phyloP scores from a whole-genome alignment of 176 grass and related monocot genomes.

The Bonia amplexicaulis region DNA sequence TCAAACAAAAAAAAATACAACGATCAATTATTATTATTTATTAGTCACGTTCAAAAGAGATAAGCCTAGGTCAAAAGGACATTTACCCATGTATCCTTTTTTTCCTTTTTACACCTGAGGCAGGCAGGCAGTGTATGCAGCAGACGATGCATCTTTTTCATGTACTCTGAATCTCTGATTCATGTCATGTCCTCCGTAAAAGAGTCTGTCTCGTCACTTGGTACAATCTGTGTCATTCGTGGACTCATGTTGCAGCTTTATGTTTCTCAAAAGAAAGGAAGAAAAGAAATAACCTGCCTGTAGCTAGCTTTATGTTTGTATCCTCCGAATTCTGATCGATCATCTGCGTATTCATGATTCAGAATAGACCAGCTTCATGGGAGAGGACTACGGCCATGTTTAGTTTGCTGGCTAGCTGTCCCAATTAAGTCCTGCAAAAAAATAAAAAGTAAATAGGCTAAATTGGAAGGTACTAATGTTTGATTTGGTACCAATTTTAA shows the following conservation, averaged over 20 bases:
- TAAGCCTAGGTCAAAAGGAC: too few relatives aligned
- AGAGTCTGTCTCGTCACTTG: not conserved
- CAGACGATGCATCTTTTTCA: not conserved
- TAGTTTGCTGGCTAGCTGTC: not conserved
- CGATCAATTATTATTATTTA: too few relatives aligned
- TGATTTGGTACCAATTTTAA: too few relatives aligned
- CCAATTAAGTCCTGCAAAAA: not conserved
- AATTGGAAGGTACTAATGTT: too few relatives aligned
- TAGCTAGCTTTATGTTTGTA: not conserved
- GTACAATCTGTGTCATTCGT: not conserved
- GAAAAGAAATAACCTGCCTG: not conserved
- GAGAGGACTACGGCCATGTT: not conserved
- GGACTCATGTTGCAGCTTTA: not conserved
- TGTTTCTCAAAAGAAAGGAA: conserved; percentile 9
- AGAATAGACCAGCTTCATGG: not conserved
- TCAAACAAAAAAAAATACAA: too few relatives aligned
- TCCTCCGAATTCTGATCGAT: not conserved
- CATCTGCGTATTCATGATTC: not conserved
- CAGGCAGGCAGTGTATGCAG: not conserved
- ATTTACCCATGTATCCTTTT: too few relatives aligned
- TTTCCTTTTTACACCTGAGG: not conserved
- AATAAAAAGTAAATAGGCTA: too few relatives aligned
- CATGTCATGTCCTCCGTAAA: not conserved
- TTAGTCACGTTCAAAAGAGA: too few relatives aligned
- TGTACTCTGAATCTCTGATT: not conserved